A percentile compares a stretch with the other conserved stretches of the same genome.
Evolutionary conservation across 257 asterid genomes (phyloP).

Genomic region (Salvia hispanica): DNA sequence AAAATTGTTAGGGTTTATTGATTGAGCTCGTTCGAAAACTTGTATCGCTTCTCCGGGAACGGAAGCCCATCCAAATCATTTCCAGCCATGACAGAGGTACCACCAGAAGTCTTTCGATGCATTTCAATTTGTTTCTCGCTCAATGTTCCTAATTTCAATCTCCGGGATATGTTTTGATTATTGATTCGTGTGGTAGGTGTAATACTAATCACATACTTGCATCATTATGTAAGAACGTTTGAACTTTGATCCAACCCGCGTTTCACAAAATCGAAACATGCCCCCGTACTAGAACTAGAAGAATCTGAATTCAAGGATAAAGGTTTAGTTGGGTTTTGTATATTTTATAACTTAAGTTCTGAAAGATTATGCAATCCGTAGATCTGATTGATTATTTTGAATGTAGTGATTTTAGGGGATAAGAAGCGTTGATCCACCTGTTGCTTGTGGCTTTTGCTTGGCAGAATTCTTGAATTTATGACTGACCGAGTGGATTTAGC

Average conservation of each 20-base stretch:
- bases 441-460: neutral
- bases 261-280: neutral
- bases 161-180: neutral
- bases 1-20: constrained; percentile 29
- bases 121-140: constrained; percentile 5
- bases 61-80: constrained; percentile 29
- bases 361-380: neutral
- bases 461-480: neutral
- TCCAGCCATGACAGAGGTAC: constrained; percentile 92
- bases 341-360: neutral
- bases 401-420: constrained; percentile 11
- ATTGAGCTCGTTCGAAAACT: constrained; percentile 22
- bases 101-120: neutral
- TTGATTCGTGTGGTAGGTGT: neutral
- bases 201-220: neutral
- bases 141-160: constrained; percentile 13
- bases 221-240: neutral
- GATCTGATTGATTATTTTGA: constrained; percentile 1
- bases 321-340: neutral
- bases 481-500: neutral
- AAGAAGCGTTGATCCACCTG: constrained; percentile 5
- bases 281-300: neutral
- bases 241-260: neutral
- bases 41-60: constrained; percentile 7
- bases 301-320: constrained; percentile 11